Evolutionary conservation across 768 basidiomycete species (phyloP).

Genomic region (Suillus sp.): DNA sequence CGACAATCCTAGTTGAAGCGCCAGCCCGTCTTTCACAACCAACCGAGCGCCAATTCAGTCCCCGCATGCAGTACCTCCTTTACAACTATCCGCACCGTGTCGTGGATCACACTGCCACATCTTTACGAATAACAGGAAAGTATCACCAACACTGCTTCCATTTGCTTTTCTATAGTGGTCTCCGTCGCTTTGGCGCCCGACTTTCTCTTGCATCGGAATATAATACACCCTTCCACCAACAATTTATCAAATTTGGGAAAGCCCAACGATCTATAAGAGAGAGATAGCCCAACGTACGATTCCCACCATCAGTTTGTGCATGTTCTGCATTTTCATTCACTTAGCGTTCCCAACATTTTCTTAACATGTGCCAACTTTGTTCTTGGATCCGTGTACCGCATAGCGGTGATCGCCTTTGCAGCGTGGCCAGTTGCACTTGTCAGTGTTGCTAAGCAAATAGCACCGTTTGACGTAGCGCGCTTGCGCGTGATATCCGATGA

Average conservation of each 20-base stretch:
- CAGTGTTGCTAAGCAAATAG: neutral
- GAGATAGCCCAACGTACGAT: slow-evolving; percentile 35
- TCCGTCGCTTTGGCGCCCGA: slow-evolving; percentile 47
- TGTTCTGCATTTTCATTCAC: slow-evolving; percentile 48
- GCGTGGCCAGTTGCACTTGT: neutral
- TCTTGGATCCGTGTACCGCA: slow-evolving; percentile 14
- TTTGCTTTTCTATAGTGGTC: slow-evolving; percentile 34
- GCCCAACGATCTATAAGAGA: slow-evolving; percentile 1
- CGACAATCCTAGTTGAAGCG: no score
- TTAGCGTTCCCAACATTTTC: slow-evolving; percentile 22
- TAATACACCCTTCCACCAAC: slow-evolving; percentile 36
- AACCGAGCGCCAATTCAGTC: no score
- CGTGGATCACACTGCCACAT: no score
- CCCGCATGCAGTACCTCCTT: no score
- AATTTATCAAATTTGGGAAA: slow-evolving; percentile 3
- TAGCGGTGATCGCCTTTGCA: neutral
- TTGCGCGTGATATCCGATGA: no score
- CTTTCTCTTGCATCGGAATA: slow-evolving; percentile 43
- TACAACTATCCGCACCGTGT: no score
- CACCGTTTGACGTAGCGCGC: no score
- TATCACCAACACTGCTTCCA: slow-evolving; percentile 18
- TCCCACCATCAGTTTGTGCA: slow-evolving; percentile 40
- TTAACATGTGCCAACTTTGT: neutral
- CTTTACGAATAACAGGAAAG: no score
- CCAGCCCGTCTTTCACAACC: no score